A percentile compares a stretch with the other conserved stretches of the same genome.
These are phyloP conservation scores for Phytophthora ohioensis DNA, from an alignment of 352 stramenopile species.

Conservation along the genomic window DNA sequence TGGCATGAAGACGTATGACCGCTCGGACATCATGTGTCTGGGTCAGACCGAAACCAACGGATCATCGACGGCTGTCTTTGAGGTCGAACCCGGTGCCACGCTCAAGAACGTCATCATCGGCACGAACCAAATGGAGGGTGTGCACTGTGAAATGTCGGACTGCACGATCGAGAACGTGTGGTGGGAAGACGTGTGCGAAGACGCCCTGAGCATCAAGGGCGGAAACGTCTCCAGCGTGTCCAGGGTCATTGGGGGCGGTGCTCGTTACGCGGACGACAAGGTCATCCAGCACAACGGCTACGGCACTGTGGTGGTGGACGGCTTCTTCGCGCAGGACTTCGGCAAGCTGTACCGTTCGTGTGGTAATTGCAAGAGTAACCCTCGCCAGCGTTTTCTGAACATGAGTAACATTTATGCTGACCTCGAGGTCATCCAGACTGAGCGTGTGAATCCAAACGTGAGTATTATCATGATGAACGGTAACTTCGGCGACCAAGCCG, in stretches of 20 bases:
- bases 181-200: background rate
- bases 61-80: background rate
- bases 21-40: background rate
- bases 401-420: conserved; percentile 44
- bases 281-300: conserved; percentile 37
- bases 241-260: conserved; percentile 46
- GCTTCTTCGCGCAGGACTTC: conserved; percentile 30
- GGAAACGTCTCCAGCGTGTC: conserved; percentile 26
- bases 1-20: background rate
- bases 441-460: conserved; percentile 28
- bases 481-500: conserved; percentile 46
- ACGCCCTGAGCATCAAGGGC: background rate
- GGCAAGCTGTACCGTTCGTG: conserved; percentile 42
- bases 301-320: conserved; percentile 18
- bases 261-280: conserved; percentile 59
- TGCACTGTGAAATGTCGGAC: background rate
- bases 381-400: conserved; percentile 49
- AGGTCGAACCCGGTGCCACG: background rate
- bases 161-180: conserved; percentile 4
- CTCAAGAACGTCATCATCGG: conserved; percentile 1
- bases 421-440: conserved; percentile 36
- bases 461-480: conserved; percentile 53
- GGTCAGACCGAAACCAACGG: background rate
- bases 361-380: conserved; percentile 45
- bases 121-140: conserved; percentile 1